Percentiles rank a stretch among this genome's conserved stretches.
Conservation (phyloP, 257 asterid genomes). For the Lycium ferocissimum region DNA sequence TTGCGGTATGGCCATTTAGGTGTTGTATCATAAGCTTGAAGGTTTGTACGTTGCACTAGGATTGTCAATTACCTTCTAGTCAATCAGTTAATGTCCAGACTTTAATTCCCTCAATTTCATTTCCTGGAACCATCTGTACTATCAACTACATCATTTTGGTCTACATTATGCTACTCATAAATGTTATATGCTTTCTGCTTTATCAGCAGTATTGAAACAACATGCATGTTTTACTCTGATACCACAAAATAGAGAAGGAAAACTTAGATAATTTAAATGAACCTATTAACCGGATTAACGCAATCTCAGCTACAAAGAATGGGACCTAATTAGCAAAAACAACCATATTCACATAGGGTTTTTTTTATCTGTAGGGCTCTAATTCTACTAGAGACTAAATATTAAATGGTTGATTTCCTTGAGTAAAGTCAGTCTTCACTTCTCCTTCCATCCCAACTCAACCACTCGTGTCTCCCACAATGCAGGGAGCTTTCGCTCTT, state of each 20-base stretch:
- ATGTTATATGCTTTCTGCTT: no score
- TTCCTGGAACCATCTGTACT: no score
- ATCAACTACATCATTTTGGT: no score
- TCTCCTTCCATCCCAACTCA: conserved; percentile 38
- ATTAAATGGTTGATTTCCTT: background rate
- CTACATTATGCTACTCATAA: no score
- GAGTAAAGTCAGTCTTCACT: conserved; percentile 11
- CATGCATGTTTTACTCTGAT: background rate
- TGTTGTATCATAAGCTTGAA: no score
- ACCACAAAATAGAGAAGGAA: background rate
- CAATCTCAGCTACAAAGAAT: conserved; percentile 17
- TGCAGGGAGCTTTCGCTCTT: conserved; percentile 44
- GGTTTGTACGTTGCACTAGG: no score
- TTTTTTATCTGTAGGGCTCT: background rate
- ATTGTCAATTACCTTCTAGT: no score
- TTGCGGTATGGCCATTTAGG: no score
- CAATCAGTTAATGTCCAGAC: no score
- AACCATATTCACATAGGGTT: conserved; percentile 33
- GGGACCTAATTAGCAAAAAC: background rate
- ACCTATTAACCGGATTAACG: background rate
- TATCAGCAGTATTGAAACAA: no score
- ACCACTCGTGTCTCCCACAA: conserved; percentile 47
- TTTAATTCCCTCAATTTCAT: no score
- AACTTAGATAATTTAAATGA: no score
- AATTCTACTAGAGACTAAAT: background rate